Percentiles rank a stretch among this genome's conserved stretches.
Evolutionary conservation across 768 basidiomycete species (phyloP).

Genomic region (Pseudohyphozyma bogoriensis): DNA sequence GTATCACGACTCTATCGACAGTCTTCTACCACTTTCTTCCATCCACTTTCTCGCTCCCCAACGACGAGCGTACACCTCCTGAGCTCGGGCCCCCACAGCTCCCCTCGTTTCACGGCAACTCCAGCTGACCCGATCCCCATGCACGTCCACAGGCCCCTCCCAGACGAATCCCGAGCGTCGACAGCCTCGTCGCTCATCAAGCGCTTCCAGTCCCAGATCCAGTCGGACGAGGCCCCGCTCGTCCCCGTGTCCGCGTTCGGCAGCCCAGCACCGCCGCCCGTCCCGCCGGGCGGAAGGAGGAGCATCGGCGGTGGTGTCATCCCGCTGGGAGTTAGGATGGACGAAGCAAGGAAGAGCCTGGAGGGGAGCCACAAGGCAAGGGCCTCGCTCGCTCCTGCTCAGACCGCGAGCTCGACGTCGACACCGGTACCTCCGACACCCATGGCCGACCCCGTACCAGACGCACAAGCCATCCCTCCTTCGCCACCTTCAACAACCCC

Average conservation of each 20-base stretch:
- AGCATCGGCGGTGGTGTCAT: background rate
- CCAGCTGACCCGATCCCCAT: background rate
- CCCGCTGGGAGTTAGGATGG: background rate
- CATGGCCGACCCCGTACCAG: background rate
- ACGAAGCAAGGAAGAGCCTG: background rate
- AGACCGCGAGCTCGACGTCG: too few species aligned
- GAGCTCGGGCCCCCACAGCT: background rate
- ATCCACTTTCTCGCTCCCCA: too few species aligned
- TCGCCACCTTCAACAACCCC: background rate
- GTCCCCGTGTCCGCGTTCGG: constrained; percentile 11
- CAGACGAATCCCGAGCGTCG: constrained; percentile 4
- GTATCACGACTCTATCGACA: too few species aligned
- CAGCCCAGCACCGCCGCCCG: background rate
- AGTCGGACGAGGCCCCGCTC: background rate
- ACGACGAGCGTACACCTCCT: background rate
- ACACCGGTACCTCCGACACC: background rate
- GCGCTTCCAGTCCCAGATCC: constrained; percentile 12
- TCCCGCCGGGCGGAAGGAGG: too few species aligned
- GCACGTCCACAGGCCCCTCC: background rate
- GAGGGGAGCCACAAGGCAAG: background rate
- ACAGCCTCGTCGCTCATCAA: constrained; percentile 15
- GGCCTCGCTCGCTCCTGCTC: too few species aligned
- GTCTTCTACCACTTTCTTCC: too few species aligned
- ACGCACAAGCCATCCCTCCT: background rate
- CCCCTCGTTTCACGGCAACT: background rate